A percentile compares a stretch with the other conserved stretches of the same genome.
These are phyloP conservation scores for Pistacia vera DNA, from an alignment of 345 rosid species.

Conservation along the genomic window DNA sequence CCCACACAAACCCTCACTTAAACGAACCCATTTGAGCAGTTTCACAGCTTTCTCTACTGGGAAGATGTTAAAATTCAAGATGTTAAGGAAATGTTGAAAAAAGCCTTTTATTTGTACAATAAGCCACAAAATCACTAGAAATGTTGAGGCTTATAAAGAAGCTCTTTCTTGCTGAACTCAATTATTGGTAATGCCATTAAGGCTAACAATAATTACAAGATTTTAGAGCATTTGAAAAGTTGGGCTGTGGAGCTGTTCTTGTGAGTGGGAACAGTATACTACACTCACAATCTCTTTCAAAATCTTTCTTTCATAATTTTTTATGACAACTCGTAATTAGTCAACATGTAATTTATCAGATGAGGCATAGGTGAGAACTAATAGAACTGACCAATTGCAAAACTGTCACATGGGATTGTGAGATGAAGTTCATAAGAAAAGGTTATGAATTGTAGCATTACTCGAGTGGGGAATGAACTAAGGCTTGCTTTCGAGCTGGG, in stretches of 20 bases:
- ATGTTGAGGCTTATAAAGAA: conserved; percentile 74
- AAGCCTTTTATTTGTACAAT: conserved; percentile 85
- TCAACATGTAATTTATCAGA: too few species aligned
- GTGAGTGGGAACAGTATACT: too few species aligned
- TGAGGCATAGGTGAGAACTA: too few species aligned
- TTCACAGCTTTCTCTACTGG: conserved; percentile 86
- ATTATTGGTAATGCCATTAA: conserved; percentile 92
- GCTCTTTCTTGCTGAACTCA: conserved; percentile 69
- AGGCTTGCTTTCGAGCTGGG: conserved; percentile 83
- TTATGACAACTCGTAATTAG: too few species aligned
- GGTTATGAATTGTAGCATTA: too few species aligned
- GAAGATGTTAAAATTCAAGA: conserved; percentile 82
- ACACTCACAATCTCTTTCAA: too few species aligned
- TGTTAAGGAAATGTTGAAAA: conserved; percentile 78
- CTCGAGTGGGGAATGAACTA: conserved; percentile 97
- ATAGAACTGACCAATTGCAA: too few species aligned
- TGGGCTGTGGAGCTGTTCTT: conserved; percentile 94
- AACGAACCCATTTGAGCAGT: conserved; percentile 58
- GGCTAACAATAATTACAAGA: conserved; percentile 89
- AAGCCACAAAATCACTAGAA: conserved; percentile 89
- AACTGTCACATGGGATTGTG: too few species aligned
- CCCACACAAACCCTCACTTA: conserved; percentile 35
- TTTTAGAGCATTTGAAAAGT: conserved; percentile 83
- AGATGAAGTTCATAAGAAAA: too few species aligned
- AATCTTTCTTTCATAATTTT: too few species aligned